These are phyloP conservation scores for Pleurozium schreberi DNA, from an alignment of 225 moss, liverwort and hornwort species.

Conservation along the genomic window DNA sequence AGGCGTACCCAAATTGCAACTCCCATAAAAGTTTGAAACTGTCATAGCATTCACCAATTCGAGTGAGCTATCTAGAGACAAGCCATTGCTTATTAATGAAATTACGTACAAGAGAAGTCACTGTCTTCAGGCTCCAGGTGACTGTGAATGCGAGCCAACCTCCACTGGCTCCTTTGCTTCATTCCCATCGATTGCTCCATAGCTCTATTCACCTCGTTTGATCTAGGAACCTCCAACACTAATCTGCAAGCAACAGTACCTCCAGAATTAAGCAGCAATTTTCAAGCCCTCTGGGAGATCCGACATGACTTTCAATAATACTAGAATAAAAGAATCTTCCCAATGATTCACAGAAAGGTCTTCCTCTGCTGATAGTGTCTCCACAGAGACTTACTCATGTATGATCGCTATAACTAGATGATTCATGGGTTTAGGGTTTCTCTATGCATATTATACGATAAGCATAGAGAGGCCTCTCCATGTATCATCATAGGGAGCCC, in stretches of 20 bases:
- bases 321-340: background rate
- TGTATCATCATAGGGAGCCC: background rate
- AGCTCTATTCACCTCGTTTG: background rate
- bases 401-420: background rate
- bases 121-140: conserved; percentile 41
- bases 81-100: background rate
- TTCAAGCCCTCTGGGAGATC: background rate
- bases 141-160: conserved; percentile 44
- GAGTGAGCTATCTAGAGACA: background rate
- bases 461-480: background rate
- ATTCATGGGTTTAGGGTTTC: background rate
- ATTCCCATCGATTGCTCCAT: conserved; percentile 15
- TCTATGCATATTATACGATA: background rate
- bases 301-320: background rate
- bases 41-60: background rate
- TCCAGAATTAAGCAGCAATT: background rate
- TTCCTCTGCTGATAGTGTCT: background rate
- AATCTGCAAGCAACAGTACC: conserved; percentile 2
- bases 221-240: background rate
- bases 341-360: background rate
- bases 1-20: background rate
- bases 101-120: conserved; percentile 10
- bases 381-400: background rate
- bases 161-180: conserved; percentile 38
- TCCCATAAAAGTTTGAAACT: background rate